Percentiles rank a stretch among this genome's conserved stretches.
Conservation (phyloP, 2,329 filamentous ascomycete species). For the Albophoma yamanashiensis region DNA sequence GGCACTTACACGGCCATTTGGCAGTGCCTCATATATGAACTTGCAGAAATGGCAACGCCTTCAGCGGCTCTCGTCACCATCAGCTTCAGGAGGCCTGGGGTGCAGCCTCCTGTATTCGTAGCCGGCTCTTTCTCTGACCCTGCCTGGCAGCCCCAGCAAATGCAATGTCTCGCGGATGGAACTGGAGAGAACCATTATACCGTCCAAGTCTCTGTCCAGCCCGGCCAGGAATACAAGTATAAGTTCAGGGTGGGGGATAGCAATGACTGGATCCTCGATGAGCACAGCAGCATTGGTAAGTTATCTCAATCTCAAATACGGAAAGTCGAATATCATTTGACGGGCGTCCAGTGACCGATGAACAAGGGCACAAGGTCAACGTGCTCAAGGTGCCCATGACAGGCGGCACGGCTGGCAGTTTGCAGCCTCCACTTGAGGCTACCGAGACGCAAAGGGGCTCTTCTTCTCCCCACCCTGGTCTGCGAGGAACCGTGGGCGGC, state of each 20-base stretch:
- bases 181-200: slow-evolving; percentile 48
- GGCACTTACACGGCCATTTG: not conserved
- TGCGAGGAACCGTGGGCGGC: not conserved
- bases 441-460: slow-evolving; percentile 1
- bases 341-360: slow-evolving; percentile 1
- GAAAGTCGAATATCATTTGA: not conserved
- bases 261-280: slow-evolving; percentile 62
- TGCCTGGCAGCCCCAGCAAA: slow-evolving; percentile 57
- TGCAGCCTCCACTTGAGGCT: slow-evolving; percentile 3
- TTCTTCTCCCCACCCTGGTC: not conserved
- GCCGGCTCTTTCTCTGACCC: slow-evolving; percentile 59
- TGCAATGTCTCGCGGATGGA: slow-evolving; percentile 41
- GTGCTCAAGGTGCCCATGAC: slow-evolving; percentile 9
- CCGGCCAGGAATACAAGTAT: slow-evolving; percentile 57
- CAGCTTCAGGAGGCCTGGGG: slow-evolving; percentile 47
- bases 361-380: slow-evolving; percentile 7
- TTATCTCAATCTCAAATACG: not conserved
- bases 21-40: not conserved
- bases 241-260: slow-evolving; percentile 59
- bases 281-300: slow-evolving; percentile 48
- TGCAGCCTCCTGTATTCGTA: slow-evolving; percentile 57
- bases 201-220: slow-evolving; percentile 41
- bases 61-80: slow-evolving; percentile 39
- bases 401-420: not conserved
- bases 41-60: slow-evolving; percentile 8